phyloP scores from a whole-genome alignment of 2,329 filamentous ascomycete genomes.

The Elsinoe ampelina region DNA sequence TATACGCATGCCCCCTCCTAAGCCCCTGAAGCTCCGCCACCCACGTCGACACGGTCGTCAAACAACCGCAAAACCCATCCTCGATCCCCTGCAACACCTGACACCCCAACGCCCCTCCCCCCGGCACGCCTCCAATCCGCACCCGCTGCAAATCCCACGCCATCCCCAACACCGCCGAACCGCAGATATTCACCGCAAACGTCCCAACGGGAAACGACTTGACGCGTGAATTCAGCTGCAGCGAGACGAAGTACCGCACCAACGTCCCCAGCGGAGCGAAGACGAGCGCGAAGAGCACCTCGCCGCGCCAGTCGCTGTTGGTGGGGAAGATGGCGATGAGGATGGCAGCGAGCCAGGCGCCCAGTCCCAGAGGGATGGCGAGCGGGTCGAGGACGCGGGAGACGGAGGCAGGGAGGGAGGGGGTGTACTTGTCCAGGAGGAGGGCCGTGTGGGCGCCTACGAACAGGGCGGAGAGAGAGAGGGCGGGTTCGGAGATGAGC shows the following conservation, averaged over 20 bases:
- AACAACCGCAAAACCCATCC: conserved; percentile 41
- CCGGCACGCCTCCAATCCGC: conserved; percentile 27
- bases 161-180: conserved; percentile 65
- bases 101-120: conserved; percentile 34
- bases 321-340: conserved; percentile 65
- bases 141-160: conserved; percentile 70
- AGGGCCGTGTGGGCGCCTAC: conserved; percentile 68
- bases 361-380: conserved; percentile 56
- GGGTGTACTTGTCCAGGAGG: conserved; percentile 48
- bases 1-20: conserved; percentile 50
- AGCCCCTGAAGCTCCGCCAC: conserved; percentile 35
- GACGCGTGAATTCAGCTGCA: conserved; percentile 58
- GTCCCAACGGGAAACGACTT: conserved; percentile 74
- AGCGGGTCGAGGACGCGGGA: conserved; percentile 56
- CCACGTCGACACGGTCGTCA: conserved; percentile 43
- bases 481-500: conserved; percentile 58
- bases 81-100: conserved; percentile 39
- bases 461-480: conserved; percentile 61
- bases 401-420: conserved; percentile 49
- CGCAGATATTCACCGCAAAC: conserved; percentile 70
- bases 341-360: conserved; percentile 69
- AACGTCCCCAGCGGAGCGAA: conserved; percentile 78
- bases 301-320: conserved; percentile 60
- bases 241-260: conserved; percentile 61
- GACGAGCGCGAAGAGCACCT: conserved; percentile 64